Evolutionary conservation across 805 yeast species (phyloP).

Genomic region (Metschnikowia gelsemii): DNA sequence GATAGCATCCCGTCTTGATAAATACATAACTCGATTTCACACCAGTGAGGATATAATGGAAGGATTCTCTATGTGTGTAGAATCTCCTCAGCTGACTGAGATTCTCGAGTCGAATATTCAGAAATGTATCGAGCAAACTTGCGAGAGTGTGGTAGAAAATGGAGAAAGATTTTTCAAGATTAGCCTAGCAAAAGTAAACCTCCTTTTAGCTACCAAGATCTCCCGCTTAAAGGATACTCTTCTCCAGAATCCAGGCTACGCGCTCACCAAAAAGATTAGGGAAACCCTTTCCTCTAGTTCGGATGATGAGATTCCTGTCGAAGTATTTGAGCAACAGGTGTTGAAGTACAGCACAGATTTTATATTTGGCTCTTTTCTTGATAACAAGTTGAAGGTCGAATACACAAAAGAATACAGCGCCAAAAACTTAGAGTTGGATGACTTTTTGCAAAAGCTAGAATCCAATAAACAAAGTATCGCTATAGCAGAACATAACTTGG

Average conservation of each 20-base stretch:
- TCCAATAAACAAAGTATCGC: conserved; percentile 24
- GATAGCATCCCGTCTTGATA: conserved; percentile 8
- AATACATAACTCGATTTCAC: conserved; percentile 14
- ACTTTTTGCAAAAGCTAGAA: conserved; percentile 19
- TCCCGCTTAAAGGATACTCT: conserved; percentile 33
- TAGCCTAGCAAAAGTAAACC: conserved; percentile 36
- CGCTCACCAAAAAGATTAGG: conserved; percentile 21
- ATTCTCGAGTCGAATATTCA: conserved; percentile 1
- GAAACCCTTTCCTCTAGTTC: conserved; percentile 23
- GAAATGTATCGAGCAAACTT: conserved; percentile 19
- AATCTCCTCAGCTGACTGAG: not conserved
- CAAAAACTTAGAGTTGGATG: conserved; percentile 25
- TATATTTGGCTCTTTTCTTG: conserved; percentile 45
- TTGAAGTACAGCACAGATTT: conserved; percentile 46
- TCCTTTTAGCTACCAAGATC: conserved; percentile 41
- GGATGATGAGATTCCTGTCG: conserved; percentile 29
- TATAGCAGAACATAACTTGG: conserved; percentile 29
- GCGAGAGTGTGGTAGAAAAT: conserved; percentile 34
- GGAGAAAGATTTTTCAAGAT: conserved; percentile 42
- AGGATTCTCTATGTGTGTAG: conserved; percentile 7
- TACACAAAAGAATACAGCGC: conserved; percentile 19
- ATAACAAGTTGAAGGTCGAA: conserved; percentile 25
- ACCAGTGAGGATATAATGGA: conserved; percentile 17
- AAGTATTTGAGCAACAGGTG: conserved; percentile 36
- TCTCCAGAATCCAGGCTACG: conserved; percentile 13